Evolutionary conservation across 371 early-diverging fungal genomes (phyloP).

Genomic region (Nematocida major): DNA sequence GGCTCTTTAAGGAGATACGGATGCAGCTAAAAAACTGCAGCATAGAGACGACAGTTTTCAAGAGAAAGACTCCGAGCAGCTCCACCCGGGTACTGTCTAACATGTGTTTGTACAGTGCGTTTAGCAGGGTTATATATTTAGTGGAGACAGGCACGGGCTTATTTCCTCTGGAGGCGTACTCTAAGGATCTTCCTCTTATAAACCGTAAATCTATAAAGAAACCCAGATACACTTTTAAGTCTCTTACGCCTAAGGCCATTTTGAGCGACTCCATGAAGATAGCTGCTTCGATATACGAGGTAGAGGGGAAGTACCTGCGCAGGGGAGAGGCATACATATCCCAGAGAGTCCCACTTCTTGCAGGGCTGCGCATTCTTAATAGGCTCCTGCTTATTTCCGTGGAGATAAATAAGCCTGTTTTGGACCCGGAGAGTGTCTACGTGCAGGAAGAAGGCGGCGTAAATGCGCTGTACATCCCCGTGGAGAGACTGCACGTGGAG

Average conservation of each 20-base stretch:
- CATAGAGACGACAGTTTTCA: neutral
- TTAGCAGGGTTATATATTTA: constrained; percentile 23
- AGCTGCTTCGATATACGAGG: neutral
- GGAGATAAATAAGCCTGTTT: neutral
- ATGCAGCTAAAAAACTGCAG: neutral
- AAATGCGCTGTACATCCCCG: neutral
- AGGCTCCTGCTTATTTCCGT: no score
- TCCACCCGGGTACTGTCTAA: neutral
- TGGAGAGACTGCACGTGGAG: neutral
- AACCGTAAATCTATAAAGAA: neutral
- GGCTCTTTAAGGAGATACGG: neutral
- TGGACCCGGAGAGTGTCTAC: neutral
- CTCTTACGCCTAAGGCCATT: neutral
- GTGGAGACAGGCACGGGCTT: neutral
- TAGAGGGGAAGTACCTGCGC: neutral
- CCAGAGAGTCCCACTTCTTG: no score
- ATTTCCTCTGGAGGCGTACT: constrained; percentile 29
- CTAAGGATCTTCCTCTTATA: neutral
- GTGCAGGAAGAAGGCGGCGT: neutral
- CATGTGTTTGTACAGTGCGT: neutral
- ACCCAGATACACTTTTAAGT: neutral
- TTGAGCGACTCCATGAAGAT: neutral
- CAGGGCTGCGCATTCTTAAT: no score
- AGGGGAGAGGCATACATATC: no score
- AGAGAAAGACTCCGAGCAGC: neutral